These are phyloP conservation scores for Cubamyces lactineus DNA, from an alignment of 768 basidiomycete genomes.

Conservation along the genomic window DNA sequence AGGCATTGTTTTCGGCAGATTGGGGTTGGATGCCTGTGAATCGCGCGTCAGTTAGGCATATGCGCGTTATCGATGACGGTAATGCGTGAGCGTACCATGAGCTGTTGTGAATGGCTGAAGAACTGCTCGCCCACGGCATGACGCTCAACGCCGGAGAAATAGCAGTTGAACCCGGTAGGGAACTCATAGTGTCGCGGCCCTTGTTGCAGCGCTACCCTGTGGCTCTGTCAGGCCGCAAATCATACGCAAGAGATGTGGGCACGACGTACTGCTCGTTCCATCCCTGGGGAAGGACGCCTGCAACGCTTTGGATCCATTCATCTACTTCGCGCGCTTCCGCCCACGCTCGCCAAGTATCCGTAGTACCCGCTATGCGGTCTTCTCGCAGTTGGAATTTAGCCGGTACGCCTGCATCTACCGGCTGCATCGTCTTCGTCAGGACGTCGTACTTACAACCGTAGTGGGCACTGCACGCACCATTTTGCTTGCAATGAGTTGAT, in stretches of 20 bases:
- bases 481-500: constrained; percentile 90
- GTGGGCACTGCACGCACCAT: constrained; percentile 42
- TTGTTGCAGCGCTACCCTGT: constrained; percentile 61
- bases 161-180: constrained; percentile 87
- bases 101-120: constrained; percentile 66
- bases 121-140: constrained; percentile 87
- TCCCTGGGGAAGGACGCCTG: constrained; percentile 81
- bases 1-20: constrained; percentile 75
- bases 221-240: not conserved
- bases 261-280: constrained; percentile 84
- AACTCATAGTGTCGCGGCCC: constrained; percentile 85
- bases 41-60: not conserved
- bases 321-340: constrained; percentile 84
- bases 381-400: constrained; percentile 75
- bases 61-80: not conserved
- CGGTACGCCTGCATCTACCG: constrained; percentile 69
- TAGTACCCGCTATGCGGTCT: constrained; percentile 72
- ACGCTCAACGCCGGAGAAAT: constrained; percentile 76
- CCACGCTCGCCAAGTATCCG: constrained; percentile 81
- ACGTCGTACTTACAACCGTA: too few relatives aligned
- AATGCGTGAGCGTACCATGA: constrained; percentile 29
- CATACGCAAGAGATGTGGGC: not conserved
- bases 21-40: constrained; percentile 55
- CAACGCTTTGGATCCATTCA: constrained; percentile 90
- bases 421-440: constrained; percentile 40